Evolutionary conservation across 2,329 filamentous ascomycete genomes (phyloP).

Genomic region (Apiospora phragmitis): DNA sequence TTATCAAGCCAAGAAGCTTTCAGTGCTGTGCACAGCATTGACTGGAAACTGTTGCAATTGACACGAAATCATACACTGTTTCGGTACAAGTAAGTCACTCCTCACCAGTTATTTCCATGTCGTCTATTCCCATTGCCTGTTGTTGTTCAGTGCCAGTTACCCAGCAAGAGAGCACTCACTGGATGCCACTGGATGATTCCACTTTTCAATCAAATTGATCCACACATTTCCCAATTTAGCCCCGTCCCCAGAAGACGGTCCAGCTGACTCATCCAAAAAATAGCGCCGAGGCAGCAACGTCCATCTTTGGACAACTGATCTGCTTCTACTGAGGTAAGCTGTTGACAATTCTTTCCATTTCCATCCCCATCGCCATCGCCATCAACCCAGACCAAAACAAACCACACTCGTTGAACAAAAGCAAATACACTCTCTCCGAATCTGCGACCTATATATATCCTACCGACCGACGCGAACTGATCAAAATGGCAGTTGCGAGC

Average conservation of each 20-base stretch:
- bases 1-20: not conserved
- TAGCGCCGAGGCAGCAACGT: slow-evolving; percentile 2
- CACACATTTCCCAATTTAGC: not conserved
- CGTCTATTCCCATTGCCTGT: not conserved
- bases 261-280: not conserved
- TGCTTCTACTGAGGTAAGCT: not conserved
- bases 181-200: not conserved
- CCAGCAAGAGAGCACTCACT: not conserved
- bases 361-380: not conserved
- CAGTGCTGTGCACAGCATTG: not conserved
- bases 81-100: not conserved
- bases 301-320: not conserved
- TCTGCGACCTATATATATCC: not conserved
- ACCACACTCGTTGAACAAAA: slow-evolving; percentile 1
- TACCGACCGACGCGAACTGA: not conserved
- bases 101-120: not conserved
- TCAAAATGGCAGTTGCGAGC: slow-evolving; percentile 11
- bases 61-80: not conserved
- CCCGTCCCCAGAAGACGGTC: not conserved
- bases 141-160: not conserved
- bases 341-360: not conserved
- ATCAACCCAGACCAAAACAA: not conserved
- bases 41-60: not conserved
- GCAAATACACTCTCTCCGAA: not conserved
- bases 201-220: not conserved